These are phyloP conservation scores for Euphorbia corollata DNA, from an alignment of 441 rosid genomes.

Conservation along the genomic window DNA sequence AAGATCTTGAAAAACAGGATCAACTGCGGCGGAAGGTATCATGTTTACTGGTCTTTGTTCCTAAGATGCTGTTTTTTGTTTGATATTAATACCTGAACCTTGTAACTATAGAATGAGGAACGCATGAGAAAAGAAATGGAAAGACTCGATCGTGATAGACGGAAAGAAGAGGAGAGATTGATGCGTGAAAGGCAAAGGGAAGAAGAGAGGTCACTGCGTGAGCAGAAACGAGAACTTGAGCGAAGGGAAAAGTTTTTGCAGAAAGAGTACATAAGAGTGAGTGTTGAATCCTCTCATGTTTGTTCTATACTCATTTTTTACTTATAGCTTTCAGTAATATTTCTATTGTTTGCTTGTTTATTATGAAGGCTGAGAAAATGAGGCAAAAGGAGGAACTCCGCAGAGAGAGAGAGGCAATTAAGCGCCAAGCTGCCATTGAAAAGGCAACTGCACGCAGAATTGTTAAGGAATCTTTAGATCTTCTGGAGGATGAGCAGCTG, in stretches of 20 bases:
- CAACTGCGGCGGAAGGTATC: slow-evolving; percentile 65
- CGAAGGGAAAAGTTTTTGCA: slow-evolving; percentile 86
- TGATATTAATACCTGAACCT: slow-evolving; percentile 22
- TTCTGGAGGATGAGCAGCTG: slow-evolving; percentile 92
- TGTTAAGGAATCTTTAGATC: slow-evolving; percentile 98
- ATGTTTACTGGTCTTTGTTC: not conserved
- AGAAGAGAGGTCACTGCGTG: slow-evolving; percentile 77
- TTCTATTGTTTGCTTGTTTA: slow-evolving; percentile 10
- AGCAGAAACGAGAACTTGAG: slow-evolving; percentile 89
- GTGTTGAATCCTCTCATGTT: slow-evolving; percentile 20
- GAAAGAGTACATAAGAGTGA: slow-evolving; percentile 70
- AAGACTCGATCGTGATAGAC: slow-evolving; percentile 85
- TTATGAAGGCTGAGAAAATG: slow-evolving; percentile 71
- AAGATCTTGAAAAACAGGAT: slow-evolving; percentile 79
- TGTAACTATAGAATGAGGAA: slow-evolving; percentile 65
- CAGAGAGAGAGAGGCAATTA: slow-evolving; percentile 71
- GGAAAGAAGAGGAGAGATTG: slow-evolving; percentile 91
- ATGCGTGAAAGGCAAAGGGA: slow-evolving; percentile 92
- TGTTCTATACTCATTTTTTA: not conserved
- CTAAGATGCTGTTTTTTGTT: not conserved
- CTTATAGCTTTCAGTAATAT: not conserved
- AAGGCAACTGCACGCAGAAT: slow-evolving; percentile 95
- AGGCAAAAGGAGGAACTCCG: slow-evolving; percentile 87
- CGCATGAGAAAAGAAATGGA: slow-evolving; percentile 82
- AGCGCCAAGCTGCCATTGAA: slow-evolving; percentile 82